Evolutionary conservation across 176 grass and related monocot genomes (phyloP).

Genomic region (barley (Hordeum vulgare)): MorexV3_pseudomolecules_assembly NC_058520.1:424800430-424800929

Average conservation of each 20-base stretch:
- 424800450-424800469: neutral
- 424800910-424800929: slow-evolving; percentile 96
- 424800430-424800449: slow-evolving; percentile 95
- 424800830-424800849: neutral
- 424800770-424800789: slow-evolving; percentile 98
- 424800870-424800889: neutral
- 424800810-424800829: neutral
- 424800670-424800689: neutral
- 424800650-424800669: neutral
- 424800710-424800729: slow-evolving; percentile 69
- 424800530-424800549: slow-evolving; percentile 82
- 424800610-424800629: slow-evolving; percentile 23
- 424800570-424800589: neutral
- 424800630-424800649: neutral
- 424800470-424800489: neutral
- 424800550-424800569: slow-evolving; percentile 90
- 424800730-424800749: slow-evolving; percentile 82
- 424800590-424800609: neutral
- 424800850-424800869: neutral
- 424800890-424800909: slow-evolving; percentile 63
- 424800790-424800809: slow-evolving; percentile 73
- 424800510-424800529: slow-evolving; percentile 81
- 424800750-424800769: slow-evolving; percentile 94
- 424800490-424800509: slow-evolving; percentile 14
- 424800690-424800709: slow-evolving; percentile 5